Conservation (phyloP, 2,329 filamentous ascomycete species). For the Sarocladiaceae sp. region DNA sequence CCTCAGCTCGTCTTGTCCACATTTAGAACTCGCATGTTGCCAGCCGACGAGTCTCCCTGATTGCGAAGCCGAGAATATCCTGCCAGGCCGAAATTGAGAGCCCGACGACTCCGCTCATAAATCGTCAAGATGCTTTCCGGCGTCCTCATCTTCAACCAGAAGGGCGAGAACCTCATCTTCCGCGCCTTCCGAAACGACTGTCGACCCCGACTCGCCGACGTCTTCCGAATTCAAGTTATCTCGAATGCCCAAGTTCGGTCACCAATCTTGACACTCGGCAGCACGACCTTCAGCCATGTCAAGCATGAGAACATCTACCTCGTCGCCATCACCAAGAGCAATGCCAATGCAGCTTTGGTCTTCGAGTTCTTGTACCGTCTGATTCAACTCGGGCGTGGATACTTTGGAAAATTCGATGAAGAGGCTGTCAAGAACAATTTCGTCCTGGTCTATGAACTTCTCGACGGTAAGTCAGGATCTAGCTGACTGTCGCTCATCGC, state of each 20-base stretch:
- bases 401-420: slow-evolving; percentile 99
- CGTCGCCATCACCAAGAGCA: slow-evolving; percentile 96
- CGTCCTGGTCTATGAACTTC: slow-evolving; percentile 92
- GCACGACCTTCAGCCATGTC: slow-evolving; percentile 98
- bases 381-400: slow-evolving; percentile 84
- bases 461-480: slow-evolving; percentile 89
- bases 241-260: slow-evolving; percentile 97
- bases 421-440: slow-evolving; percentile 99
- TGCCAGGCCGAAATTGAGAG: no score
- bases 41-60: no score
- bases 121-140: slow-evolving; percentile 80
- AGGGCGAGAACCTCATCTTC: slow-evolving; percentile 99
- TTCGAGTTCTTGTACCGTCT: slow-evolving; percentile 97
- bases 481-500: no score
- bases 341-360: slow-evolving; percentile 95
- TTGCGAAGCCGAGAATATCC: no score
- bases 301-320: slow-evolving; percentile 99
- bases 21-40: no score
- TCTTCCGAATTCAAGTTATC: slow-evolving; percentile 99
- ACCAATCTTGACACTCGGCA: slow-evolving; percentile 93
- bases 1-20: no score
- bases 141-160: slow-evolving; percentile 98
- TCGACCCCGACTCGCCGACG: slow-evolving; percentile 92
- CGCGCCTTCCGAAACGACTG: slow-evolving; percentile 98
- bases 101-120: neutral